A percentile compares a stretch with the other conserved stretches of the same genome.
Evolutionary conservation across 1,284 basidiomycete genomes (phyloP).

Genomic region (Cerrena zonata): DNA sequence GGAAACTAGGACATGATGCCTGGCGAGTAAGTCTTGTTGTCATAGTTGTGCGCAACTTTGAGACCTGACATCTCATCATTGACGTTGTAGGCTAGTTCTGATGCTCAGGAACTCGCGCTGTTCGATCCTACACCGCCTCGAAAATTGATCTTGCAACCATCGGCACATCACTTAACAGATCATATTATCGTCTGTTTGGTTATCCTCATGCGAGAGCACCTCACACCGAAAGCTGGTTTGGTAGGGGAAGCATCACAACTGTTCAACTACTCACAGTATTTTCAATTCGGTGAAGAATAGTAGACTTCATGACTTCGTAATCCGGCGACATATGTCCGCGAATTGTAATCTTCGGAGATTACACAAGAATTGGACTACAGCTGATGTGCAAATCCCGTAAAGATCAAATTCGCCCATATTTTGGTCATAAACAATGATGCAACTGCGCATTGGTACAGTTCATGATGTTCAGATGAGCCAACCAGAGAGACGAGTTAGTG

Average conservation of each 20-base stretch:
- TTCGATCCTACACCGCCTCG: constrained; percentile 17
- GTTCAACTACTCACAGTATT: constrained; percentile 14
- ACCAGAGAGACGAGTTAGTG: no score
- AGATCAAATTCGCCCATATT: no score
- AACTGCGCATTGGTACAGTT: no score
- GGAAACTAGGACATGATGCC: constrained; percentile 18
- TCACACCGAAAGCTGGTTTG: constrained; percentile 12
- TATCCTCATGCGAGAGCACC: constrained; percentile 25
- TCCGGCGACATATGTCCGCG: no score
- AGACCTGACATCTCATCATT: neutral
- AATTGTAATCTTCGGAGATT: no score
- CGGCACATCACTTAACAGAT: constrained; percentile 20
- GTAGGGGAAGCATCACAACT: constrained; percentile 13
- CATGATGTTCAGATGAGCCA: no score
- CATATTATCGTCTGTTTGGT: constrained; percentile 21
- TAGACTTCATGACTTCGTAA: no score
- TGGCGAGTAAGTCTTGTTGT: constrained; percentile 19
- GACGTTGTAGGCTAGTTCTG: constrained; percentile 15
- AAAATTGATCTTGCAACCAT: constrained; percentile 19
- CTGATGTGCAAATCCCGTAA: no score
- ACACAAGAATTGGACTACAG: no score
- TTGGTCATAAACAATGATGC: no score
- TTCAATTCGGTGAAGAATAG: neutral
- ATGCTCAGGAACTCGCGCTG: constrained; percentile 16
- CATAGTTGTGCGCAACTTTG: neutral